Base-by-base conservation (phyloP, 192 early-diverging fungal genomes). In the Kickxella alabastrina region DNA sequence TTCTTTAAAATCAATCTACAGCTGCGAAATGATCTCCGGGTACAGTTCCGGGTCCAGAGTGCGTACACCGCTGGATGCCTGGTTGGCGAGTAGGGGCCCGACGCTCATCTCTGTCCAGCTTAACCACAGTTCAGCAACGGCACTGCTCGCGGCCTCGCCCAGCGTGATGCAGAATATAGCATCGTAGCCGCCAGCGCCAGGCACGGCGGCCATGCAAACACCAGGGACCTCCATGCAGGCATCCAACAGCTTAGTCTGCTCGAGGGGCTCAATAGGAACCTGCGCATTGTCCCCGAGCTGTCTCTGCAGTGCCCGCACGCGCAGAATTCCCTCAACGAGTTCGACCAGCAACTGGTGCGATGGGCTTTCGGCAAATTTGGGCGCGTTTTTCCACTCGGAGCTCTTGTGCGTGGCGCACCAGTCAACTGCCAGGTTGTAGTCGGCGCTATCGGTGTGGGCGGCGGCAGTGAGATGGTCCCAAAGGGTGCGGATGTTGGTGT, bases 111-210 rank as follows among this genome's bases (percentile, higher is more conserved):
- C 90, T 2, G 62, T 61, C 88, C 91, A 94, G 15, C 50, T 19
- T 9, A 75, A 58, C 87, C 86, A 91, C 43, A 87, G 64, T 1
- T 52, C 22, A 38, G 80, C 83, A 17, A 89, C 82, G 13, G 55
- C 62, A 24, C 46, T 26, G 43, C 69, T 69, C 4, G 83, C 68
- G 6, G 58, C 64, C 0, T 79, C 72, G 8, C 81, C 80, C 10
- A 90, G 39, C 25, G 80, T 77, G 35, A 99, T 78, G 49, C 90
- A 92, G 62, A 92, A 96, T 52, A 99, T 97, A 6, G 97, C 97
- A 68, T 99, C 97, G 48, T 83, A 97, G 4, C 97, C 97, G 34
- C 97, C 97, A 43, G 95, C 93, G 40, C 97, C 97, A 17, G 97
- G 97, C 3, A 99, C 93, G 18, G 92, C 94, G 14, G 91, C 88